A percentile compares a stretch with the other conserved stretches of the same genome.
These are phyloP conservation scores for Pisolithus sp. DNA, from an alignment of 768 basidiomycete species.

Conservation along the genomic window DNA sequence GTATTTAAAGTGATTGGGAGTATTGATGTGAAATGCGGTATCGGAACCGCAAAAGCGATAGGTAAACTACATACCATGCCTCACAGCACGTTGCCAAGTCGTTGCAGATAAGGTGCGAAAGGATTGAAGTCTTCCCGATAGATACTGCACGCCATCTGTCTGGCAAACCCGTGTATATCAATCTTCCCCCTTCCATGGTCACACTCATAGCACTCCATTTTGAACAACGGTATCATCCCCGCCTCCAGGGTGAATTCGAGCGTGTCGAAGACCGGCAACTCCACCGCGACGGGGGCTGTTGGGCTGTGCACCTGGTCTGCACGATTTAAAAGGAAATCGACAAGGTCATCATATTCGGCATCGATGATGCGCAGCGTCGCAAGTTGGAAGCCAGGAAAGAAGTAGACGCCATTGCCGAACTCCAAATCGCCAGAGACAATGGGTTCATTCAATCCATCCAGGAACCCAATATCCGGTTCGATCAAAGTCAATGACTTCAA, in stretches of 20 bases:
- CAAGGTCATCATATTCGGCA: neutral
- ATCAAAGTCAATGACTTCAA: conserved; percentile 4
- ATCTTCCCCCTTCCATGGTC: neutral
- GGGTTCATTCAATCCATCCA: conserved; percentile 1
- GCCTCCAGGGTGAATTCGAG: neutral
- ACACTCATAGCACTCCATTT: neutral
- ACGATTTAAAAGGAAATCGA: conserved; percentile 1
- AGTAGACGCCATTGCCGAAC: neutral
- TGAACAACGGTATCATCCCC: neutral
- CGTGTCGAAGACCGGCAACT: neutral
- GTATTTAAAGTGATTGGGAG: too few species aligned
- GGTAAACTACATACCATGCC: too few species aligned
- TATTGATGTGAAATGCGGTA: too few species aligned
- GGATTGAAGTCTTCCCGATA: neutral
- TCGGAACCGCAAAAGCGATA: too few species aligned
- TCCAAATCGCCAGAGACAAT: neutral
- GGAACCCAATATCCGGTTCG: neutral
- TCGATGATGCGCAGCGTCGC: neutral
- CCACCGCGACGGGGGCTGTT: neutral
- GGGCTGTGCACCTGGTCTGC: neutral
- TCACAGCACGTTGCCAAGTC: too few species aligned
- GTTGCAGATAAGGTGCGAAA: too few species aligned
- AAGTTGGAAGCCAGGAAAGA: neutral
- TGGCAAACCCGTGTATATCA: neutral
- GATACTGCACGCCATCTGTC: neutral